Evolutionary conservation across 2,329 filamentous ascomycete species (phyloP).

Genomic region (Phialocephala sp.): DNA sequence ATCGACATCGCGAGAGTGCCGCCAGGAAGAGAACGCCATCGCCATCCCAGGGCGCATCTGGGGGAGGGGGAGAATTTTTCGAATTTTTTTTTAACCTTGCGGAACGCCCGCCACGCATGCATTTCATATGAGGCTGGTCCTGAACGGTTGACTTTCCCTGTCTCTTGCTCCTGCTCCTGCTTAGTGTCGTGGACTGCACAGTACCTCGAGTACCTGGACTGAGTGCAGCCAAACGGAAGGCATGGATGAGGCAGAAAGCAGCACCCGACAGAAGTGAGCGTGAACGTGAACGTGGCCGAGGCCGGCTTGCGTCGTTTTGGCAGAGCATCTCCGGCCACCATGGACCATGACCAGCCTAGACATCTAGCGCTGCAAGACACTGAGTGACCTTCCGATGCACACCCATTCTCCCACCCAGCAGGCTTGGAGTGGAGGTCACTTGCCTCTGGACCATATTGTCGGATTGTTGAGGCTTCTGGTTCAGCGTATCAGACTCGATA

Average conservation of each 20-base stretch:
- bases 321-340: background rate
- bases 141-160: too few relatives aligned
- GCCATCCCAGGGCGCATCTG: background rate
- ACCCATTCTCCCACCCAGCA: background rate
- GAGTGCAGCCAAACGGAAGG: constrained; percentile 8
- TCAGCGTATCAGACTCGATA: background rate
- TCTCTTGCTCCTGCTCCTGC: background rate
- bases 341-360: too few relatives aligned
- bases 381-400: background rate
- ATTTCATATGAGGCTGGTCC: too few relatives aligned
- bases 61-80: background rate
- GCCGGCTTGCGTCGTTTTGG: background rate
- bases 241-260: constrained; percentile 2
- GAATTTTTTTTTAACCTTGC: background rate
- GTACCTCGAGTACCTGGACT: constrained; percentile 11
- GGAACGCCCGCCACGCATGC: too few relatives aligned
- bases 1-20: background rate
- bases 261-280: background rate
- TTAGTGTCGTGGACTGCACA: too few relatives aligned
- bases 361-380: too few relatives aligned
- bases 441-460: constrained; percentile 1
- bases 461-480: background rate
- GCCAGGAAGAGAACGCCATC: background rate
- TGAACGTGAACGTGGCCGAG: background rate
- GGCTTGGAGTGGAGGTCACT: background rate